phyloP scores from a whole-genome alignment of 805 yeast species.

The Isabelozyma pseudorhagii region DNA sequence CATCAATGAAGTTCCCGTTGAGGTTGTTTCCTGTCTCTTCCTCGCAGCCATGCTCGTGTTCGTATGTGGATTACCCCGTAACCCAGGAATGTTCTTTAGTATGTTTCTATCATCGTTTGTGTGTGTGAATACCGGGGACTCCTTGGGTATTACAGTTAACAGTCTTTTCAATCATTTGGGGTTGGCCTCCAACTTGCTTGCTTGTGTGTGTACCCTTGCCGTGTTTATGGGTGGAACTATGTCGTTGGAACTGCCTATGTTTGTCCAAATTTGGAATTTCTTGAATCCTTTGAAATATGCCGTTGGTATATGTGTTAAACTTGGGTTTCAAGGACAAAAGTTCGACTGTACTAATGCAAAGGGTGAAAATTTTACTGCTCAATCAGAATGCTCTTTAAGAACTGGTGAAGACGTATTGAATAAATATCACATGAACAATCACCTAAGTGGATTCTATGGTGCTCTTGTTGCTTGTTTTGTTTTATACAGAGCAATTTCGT shows the following conservation, averaged over 20 bases:
- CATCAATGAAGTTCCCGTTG: conserved; percentile 65
- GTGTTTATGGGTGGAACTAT: conserved; percentile 82
- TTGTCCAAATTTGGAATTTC: conserved; percentile 69
- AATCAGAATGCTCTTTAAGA: conserved; percentile 17
- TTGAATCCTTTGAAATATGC: conserved; percentile 76
- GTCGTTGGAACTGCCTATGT: conserved; percentile 70
- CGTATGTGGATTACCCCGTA: conserved; percentile 71
- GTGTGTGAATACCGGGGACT: conserved; percentile 74
- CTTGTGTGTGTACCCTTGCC: conserved; percentile 65
- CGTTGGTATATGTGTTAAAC: conserved; percentile 56
- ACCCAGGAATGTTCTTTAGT: conserved; percentile 63
- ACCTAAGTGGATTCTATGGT: conserved; percentile 27
- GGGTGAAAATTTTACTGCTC: neutral
- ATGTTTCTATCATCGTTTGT: conserved; percentile 52
- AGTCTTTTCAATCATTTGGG: conserved; percentile 74
- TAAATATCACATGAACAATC: conserved; percentile 23
- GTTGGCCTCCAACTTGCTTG: conserved; percentile 71
- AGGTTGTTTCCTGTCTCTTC: conserved; percentile 53
- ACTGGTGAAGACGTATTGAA: conserved; percentile 33
- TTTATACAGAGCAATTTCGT: conserved; percentile 29
- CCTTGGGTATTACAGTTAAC: conserved; percentile 78
- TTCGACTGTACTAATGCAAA: conserved; percentile 44
- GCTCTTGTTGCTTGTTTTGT: conserved; percentile 35
- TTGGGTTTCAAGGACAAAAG: conserved; percentile 50
- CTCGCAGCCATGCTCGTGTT: conserved; percentile 63